These are phyloP conservation scores for Takakia lepidozioides DNA, from an alignment of 225 moss, liverwort and hornwort genomes.

Conservation along the genomic window DNA sequence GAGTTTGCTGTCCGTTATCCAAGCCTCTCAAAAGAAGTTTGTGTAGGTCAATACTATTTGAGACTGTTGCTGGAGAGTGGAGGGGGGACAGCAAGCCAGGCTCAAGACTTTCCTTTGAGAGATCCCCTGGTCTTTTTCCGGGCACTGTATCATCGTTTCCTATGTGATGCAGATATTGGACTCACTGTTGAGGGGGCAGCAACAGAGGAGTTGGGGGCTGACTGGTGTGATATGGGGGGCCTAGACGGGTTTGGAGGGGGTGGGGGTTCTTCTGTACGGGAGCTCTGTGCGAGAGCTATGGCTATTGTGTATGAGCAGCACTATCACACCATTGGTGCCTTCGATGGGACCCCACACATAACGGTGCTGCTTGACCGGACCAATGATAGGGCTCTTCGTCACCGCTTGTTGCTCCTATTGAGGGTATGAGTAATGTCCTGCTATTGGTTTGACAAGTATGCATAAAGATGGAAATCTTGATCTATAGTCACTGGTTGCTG, in stretches of 20 bases:
- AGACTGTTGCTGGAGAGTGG: conserved; percentile 80
- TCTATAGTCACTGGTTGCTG: too few species aligned
- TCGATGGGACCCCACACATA: conserved; percentile 87
- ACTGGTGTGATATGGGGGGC: conserved; percentile 96
- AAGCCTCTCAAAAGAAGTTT: conserved; percentile 83
- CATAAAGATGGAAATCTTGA: too few species aligned
- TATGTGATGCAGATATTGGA: conserved; percentile 87
- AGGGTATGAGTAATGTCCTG: too few species aligned
- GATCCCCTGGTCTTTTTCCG: conserved; percentile 82
- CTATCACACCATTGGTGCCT: conserved; percentile 67
- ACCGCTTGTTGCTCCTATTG: conserved; percentile 69
- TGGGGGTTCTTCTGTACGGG: conserved; percentile 75
- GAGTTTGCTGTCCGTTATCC: conserved; percentile 86
- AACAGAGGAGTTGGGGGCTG: conserved; percentile 69
- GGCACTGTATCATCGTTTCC: conserved; percentile 89
- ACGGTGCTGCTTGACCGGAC: conserved; percentile 88
- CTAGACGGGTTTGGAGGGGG: conserved; percentile 97
- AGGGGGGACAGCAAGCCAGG: conserved; percentile 39
- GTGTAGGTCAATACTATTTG: conserved; percentile 89
- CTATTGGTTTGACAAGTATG: too few species aligned
- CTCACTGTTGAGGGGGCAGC: conserved; percentile 80
- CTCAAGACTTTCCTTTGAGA: conserved; percentile 75
- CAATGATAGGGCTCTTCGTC: conserved; percentile 82
- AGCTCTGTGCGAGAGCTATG: conserved; percentile 92
- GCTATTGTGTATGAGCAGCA: conserved; percentile 91